These are phyloP conservation scores for Rhizophagus sp. DNA, from an alignment of 192 early-diverging fungal genomes.

Conservation along the genomic window DNA sequence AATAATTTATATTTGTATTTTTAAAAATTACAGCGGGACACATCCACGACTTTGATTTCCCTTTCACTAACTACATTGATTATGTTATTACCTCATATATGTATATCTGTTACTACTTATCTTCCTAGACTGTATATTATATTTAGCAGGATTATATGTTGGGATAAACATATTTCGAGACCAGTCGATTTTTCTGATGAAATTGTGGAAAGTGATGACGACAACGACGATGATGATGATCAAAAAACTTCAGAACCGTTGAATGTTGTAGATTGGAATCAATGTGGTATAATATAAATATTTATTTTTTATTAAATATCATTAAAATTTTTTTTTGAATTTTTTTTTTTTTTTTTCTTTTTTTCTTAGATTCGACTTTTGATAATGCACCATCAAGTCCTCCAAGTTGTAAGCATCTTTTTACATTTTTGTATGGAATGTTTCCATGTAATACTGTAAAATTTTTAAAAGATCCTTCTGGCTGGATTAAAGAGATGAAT, in stretches of 20 bases:
- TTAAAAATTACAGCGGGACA: constrained; percentile 5
- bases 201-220: neutral
- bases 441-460: constrained; percentile 56
- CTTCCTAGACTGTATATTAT: constrained; percentile 15
- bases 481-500: constrained; percentile 21
- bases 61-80: constrained; percentile 20
- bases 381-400: constrained; percentile 28
- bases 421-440: constrained; percentile 58
- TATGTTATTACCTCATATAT: constrained; percentile 29
- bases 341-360: too few relatives aligned
- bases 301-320: neutral
- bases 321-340: neutral
- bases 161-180: constrained; percentile 18
- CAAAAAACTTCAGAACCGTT: neutral
- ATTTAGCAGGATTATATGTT: constrained; percentile 21
- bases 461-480: constrained; percentile 40
- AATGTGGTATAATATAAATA: neutral
- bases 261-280: neutral
- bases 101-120: constrained; percentile 18
- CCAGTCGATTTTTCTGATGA: neutral
- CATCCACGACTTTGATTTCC: constrained; percentile 24
- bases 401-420: constrained; percentile 35
- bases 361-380: constrained; percentile 5
- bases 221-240: neutral
- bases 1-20: neutral